Evolutionary conservation across 2,329 filamentous ascomycete genomes (phyloP), one percentile per base, ranked within the genome.

Genomic region (Colletotrichum falcatum): DNA sequence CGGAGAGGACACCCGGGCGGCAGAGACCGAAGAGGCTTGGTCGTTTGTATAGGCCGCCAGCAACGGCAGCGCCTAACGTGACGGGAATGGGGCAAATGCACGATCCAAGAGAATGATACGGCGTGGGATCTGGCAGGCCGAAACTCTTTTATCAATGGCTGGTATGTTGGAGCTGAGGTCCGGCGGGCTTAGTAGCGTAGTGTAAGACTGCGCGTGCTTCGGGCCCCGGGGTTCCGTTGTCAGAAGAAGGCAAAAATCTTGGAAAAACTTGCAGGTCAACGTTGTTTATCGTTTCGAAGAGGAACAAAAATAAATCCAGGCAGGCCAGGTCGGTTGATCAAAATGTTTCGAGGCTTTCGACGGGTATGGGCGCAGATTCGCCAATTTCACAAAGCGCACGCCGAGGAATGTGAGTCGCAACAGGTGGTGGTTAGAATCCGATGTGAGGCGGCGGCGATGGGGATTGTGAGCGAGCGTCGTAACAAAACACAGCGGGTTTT

Each of bases 121-220:
- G 30, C 44, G 65, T 49, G 53, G 64, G 61, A 68, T 59, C 58
- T 71, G 68, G 44, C 64, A 53, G 65, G 63, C 63, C 67, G 59
- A 63, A 67, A 67, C 53, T 53, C 64, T 62, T 58, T 58, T 60
- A 28, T 61, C 14, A 64, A 64, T 71, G 68, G 68, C 59, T 67
- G 68, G 64, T 46, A 49, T 44, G 20, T 46, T 46, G 18, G 18
- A 44, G 42, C 23, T 46, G 37, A 70, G 67, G 67, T 56, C 64
- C 58, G 58, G 51, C 65, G 54, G 49, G 65, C 64, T n/a, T n/a
- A n/a, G n/a, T 71, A 68, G 53, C 35, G 44, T 20, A 28, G n/a
- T 7, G 18, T 14, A 49, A 16, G 28, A 60, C n/a, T 56, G 55
- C 39, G 48, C 42, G 37, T 61, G 35, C 61, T 66, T 48, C 56